Evolutionary conservation across 2,329 filamentous ascomycete genomes (phyloP), one percentile per base, ranked within the genome.

Genomic region (Phaeomoniella chlamydospora): DNA sequence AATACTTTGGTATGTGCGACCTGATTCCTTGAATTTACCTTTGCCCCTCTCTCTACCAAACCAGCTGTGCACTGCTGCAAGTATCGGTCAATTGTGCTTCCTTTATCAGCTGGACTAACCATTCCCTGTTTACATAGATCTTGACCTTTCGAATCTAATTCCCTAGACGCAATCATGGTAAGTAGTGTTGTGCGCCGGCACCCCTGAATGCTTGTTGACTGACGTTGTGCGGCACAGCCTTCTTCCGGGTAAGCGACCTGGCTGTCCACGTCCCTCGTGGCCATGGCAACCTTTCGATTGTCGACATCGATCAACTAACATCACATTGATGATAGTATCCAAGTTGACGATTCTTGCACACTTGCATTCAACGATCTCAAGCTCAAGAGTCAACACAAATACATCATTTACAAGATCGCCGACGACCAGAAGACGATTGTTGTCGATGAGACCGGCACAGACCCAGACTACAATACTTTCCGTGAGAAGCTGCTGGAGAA

Each of bases 331-430:
- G 31, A 35, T 45, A 67, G 64, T 51, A 61, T 67, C 37, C 50
- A 56, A 33, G 55, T 67, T 41, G 47, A 57, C 37, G 59, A 63
- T 49, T 61, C 67, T 22, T 66, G 62, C 54, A 51, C 65, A 43
- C 53, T 45, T 33, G 47, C 50, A 39, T 66, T 61, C 60, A 64
- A 65, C 41, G 55, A 65, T 16, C 56, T 67, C 41, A 61, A 62
- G 46, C 55, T 63, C 49, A 57, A 56, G 49, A 54, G 52, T 34
- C 56, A 59, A 49, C 53, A 51, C 45, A 67, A 67, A 54, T 67
- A 51, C 54, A 63, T 67, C 46, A 67, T 67, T 55, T 67, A 58
- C 59, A 67, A 67, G 55, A 62, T 67, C 46, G 50, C 61, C 43
- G 63, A 67, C 45, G 54, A 66, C 50, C 60, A 63, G 57, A 65